Base-by-base conservation (phyloP, 2,329 filamentous ascomycete genomes). In the Canariomyces notabilis region DNA sequence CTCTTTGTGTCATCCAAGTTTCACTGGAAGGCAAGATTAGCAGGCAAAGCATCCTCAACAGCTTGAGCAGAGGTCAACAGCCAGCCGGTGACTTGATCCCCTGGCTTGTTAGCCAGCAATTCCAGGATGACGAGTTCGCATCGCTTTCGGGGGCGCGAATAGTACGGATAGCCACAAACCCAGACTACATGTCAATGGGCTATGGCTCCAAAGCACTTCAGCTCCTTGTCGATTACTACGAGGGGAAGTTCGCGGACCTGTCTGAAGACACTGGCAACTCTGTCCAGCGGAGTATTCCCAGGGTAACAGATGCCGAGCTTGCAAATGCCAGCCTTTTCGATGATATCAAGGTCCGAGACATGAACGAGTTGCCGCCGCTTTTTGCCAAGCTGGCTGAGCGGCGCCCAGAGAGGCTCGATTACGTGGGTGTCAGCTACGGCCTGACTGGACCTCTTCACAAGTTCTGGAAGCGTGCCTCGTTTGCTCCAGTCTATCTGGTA, bases 91-190 rank as follows among this genome's bases (percentile, higher is more conserved):
- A 98, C 65, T 71, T 98, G 44, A 98, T 98, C 47, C 93, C 93
- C 1, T 98, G 93, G 93, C 78, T 97, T 23, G 87, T 98, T 52
- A 95, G 89, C 64, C 90, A 97, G 64, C 93, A 98, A 64, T 98
- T 95, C 72, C 93, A 97, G 62, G 93, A 98, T 59, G 89, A 95
- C 55, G 89, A 96, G 55, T 98, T 98, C 63, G 93, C 91, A 11
- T 84, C 87, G 33, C 76, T 98, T 1, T 97, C 91, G 12, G 94
- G 93, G 46, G 93, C 91, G 26, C 82, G 93, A 51, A 73, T 98
- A 37, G 91, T 98, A 14, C 82, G 93, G 39, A 97, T 98, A 59
- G 93, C 94, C 16, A 96, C 93, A 1, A 95, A 96, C 63, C 93
- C 94, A 0, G 90, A 97, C 56, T 96, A 95, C 58, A 75, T 85